Percentiles rank a stretch among this genome's conserved stretches.
Evolutionary conservation across 495 filamentous ascomycete genomes (phyloP).

Genomic region (Penicillium canescens): DNA sequence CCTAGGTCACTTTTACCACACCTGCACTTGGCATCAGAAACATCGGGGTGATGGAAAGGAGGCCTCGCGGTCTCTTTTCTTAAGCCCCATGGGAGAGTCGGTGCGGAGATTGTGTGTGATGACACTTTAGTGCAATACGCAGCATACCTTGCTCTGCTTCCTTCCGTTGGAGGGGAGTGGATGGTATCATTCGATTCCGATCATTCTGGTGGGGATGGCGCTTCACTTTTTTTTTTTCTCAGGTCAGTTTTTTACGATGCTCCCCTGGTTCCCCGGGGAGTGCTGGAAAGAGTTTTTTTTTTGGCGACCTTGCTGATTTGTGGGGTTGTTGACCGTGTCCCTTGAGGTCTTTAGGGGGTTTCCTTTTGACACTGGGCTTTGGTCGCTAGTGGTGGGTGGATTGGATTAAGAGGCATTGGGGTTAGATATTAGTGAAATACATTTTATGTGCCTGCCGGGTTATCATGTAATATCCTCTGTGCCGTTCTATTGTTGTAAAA

Average conservation of each 20-base stretch:
- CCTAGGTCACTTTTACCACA: conserved; percentile 49
- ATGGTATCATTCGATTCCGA: conserved; percentile 98
- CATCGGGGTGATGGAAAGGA: conserved; percentile 55
- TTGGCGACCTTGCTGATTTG: conserved; percentile 41
- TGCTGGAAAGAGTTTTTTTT: conserved; percentile 35
- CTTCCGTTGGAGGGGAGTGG: conserved; percentile 31
- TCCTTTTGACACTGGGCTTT: conserved; percentile 4
- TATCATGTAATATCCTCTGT: neutral
- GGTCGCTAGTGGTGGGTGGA: neutral
- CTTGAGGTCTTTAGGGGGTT: conserved; percentile 10
- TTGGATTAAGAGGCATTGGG: neutral
- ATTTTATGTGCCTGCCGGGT: neutral
- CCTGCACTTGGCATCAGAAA: conserved; percentile 99
- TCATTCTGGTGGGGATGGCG: conserved; percentile 87
- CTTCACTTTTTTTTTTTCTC: conserved; percentile 62
- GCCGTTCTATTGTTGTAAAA: too few relatives aligned
- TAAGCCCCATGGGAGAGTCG: conserved; percentile 79
- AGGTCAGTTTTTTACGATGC: conserved; percentile 55
- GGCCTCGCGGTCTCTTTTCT: neutral
- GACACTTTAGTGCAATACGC: conserved; percentile 99
- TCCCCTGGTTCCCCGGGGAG: conserved; percentile 11
- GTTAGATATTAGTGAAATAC: neutral
- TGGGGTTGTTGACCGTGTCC: conserved; percentile 23
- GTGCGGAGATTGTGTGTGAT: conserved; percentile 89
- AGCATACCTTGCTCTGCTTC: conserved; percentile 62